These are phyloP conservation scores for Aspergillus tubingensis DNA, from an alignment of 2,329 filamentous ascomycete genomes.

Conservation along the genomic window DNA sequence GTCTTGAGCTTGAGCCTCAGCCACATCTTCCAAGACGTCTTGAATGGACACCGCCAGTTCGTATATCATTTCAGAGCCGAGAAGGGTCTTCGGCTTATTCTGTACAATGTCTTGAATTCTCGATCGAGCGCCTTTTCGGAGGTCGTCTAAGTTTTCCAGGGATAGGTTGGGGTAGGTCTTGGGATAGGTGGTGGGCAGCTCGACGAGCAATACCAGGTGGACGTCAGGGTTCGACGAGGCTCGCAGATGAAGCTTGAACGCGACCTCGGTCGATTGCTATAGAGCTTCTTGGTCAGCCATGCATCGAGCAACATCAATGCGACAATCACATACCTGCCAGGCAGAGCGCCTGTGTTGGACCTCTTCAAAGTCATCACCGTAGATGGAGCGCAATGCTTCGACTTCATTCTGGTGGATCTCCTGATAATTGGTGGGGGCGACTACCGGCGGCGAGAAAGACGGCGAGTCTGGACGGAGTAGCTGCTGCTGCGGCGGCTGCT, in stretches of 20 bases:
- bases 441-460: constrained; percentile 34
- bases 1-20: constrained; percentile 71
- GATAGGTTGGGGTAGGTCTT: constrained; percentile 75
- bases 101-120: constrained; percentile 70
- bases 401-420: constrained; percentile 87
- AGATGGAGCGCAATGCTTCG: constrained; percentile 82
- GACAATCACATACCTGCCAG: constrained; percentile 71
- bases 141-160: constrained; percentile 63
- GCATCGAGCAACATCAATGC: background rate
- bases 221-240: constrained; percentile 73
- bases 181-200: constrained; percentile 87
- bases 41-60: constrained; percentile 62
- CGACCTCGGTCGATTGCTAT: constrained; percentile 74
- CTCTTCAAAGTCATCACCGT: constrained; percentile 81
- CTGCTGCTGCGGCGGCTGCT: constrained; percentile 28
- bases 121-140: constrained; percentile 70
- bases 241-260: constrained; percentile 78
- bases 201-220: constrained; percentile 70
- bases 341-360: constrained; percentile 69
- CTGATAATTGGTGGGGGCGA: constrained; percentile 65
- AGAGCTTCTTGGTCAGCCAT: background rate
- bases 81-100: constrained; percentile 65
- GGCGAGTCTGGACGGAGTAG: constrained; percentile 29
- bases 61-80: constrained; percentile 67
- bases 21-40: constrained; percentile 82